Evolutionary conservation across 2,329 filamentous ascomycete genomes (phyloP).

Genomic region (Cladophialophora immunda): DNA sequence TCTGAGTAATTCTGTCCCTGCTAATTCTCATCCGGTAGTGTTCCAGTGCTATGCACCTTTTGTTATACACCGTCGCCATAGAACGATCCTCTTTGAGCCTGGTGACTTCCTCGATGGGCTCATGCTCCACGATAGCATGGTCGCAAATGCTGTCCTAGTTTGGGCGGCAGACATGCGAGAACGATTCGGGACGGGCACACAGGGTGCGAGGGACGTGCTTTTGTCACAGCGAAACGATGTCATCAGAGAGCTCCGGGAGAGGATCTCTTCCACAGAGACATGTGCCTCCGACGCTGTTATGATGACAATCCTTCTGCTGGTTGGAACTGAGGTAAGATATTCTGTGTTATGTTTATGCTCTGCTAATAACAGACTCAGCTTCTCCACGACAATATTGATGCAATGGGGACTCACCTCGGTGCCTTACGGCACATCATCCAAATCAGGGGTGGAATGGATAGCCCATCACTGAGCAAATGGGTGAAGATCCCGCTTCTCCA

Average conservation of each 20-base stretch:
- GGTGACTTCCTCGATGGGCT: slow-evolving; percentile 13
- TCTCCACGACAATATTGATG: slow-evolving; percentile 19
- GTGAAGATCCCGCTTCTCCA: slow-evolving; percentile 20
- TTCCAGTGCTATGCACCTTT: slow-evolving; percentile 18
- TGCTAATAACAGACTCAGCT: slow-evolving; percentile 10
- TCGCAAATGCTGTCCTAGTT: slow-evolving; percentile 19
- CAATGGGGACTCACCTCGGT: slow-evolving; percentile 19
- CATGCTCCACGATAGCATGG: slow-evolving; percentile 16
- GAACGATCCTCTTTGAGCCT: slow-evolving; percentile 15
- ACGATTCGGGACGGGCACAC: background rate
- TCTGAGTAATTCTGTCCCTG: background rate
- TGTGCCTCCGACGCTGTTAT: slow-evolving; percentile 22
- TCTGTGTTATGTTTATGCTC: background rate
- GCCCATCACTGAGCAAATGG: slow-evolving; percentile 9
- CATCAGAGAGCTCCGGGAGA: slow-evolving; percentile 21
- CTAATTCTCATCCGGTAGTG: slow-evolving; percentile 3
- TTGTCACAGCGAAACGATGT: slow-evolving; percentile 17
- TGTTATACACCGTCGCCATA: slow-evolving; percentile 16
- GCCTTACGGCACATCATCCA: slow-evolving; percentile 23
- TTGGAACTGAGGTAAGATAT: slow-evolving; percentile 18
- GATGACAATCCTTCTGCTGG: slow-evolving; percentile 21
- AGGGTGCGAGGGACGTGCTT: slow-evolving; percentile 5
- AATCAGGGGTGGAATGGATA: slow-evolving; percentile 15
- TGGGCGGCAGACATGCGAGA: slow-evolving; percentile 19
- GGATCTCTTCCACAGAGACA: slow-evolving; percentile 14